These are phyloP conservation scores for Rhododendron henanense DNA, from an alignment of 148 eudicot species.

Conservation along the genomic window DNA sequence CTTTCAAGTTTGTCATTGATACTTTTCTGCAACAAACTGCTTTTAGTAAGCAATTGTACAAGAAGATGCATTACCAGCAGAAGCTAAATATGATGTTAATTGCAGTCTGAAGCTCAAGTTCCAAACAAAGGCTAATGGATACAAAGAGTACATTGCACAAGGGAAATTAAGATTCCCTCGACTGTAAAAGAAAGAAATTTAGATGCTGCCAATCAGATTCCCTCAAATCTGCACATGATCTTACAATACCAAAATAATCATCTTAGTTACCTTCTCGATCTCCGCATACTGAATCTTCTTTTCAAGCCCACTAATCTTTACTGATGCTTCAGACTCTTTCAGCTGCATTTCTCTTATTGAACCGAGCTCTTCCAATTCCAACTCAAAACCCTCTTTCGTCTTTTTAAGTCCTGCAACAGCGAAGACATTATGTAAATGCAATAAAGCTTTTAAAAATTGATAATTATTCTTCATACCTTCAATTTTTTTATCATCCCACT, in stretches of 20 bases:
- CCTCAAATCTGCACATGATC: background rate
- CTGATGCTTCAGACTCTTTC: conserved; percentile 88
- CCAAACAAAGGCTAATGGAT: background rate
- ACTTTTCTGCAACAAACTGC: conserved; percentile 60
- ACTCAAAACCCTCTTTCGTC: conserved; percentile 68
- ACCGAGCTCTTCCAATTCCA: conserved; percentile 74
- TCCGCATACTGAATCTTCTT: conserved; percentile 96
- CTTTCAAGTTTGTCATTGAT: conserved; percentile 67
- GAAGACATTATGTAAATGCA: conserved; percentile 17
- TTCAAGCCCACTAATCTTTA: conserved; percentile 92
- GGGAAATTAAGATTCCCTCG: background rate
- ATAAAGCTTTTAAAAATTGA: conserved; percentile 6
- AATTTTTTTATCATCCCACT: conserved; percentile 94
- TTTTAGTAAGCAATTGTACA: background rate
- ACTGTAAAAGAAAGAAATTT: background rate
- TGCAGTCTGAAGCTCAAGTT: background rate
- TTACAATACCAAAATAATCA: background rate
- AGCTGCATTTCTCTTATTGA: conserved; percentile 93
- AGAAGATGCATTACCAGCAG: conserved; percentile 11
- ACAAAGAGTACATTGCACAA: background rate
- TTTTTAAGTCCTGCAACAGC: conserved; percentile 61
- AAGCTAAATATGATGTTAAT: background rate
- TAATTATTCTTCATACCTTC: conserved; percentile 55
- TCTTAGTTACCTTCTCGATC: conserved; percentile 71
- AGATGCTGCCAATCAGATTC: background rate